Conservation (phyloP, 805 yeast species). For the Candida pini region DNA sequence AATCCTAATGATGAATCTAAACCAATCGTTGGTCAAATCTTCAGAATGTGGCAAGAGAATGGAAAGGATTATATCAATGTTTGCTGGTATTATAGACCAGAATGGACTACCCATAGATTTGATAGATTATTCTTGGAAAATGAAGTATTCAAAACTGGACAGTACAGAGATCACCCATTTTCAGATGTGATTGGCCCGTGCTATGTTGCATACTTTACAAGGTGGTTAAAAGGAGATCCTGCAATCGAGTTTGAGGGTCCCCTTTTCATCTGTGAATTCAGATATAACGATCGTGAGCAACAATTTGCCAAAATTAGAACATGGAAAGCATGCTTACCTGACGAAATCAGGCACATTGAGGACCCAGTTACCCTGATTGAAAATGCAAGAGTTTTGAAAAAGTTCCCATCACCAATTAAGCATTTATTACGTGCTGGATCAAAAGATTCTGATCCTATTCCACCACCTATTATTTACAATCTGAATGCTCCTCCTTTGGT, state of each 20-base stretch:
- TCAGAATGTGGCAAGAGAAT: slow-evolving; percentile 90
- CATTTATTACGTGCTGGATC: slow-evolving; percentile 74
- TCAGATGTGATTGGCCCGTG: slow-evolving; percentile 90
- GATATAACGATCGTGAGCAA: slow-evolving; percentile 88
- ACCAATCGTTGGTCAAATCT: slow-evolving; percentile 92
- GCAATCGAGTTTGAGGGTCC: slow-evolving; percentile 75
- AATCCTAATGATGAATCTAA: slow-evolving; percentile 85
- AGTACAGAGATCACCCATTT: slow-evolving; percentile 88
- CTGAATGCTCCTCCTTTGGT: slow-evolving; percentile 89
- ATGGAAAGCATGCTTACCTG: slow-evolving; percentile 98
- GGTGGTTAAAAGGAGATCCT: slow-evolving; percentile 93
- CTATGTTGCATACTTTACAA: slow-evolving; percentile 89
- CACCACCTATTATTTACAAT: slow-evolving; percentile 77
- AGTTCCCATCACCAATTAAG: slow-evolving; percentile 80
- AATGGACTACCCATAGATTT: slow-evolving; percentile 91
- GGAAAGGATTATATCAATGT: slow-evolving; percentile 81
- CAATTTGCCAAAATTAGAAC: slow-evolving; percentile 92
- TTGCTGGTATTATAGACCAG: slow-evolving; percentile 97
- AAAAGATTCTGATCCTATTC: slow-evolving; percentile 63
- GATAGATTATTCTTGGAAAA: slow-evolving; percentile 88
- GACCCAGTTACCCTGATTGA: slow-evolving; percentile 74
- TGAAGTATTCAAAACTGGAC: slow-evolving; percentile 95
- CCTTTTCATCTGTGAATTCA: slow-evolving; percentile 87
- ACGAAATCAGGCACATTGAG: slow-evolving; percentile 82
- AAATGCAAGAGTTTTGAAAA: slow-evolving; percentile 58